phyloP scores from a whole-genome alignment of 257 asterid species.

The Nicotiana paniculata region DNA sequence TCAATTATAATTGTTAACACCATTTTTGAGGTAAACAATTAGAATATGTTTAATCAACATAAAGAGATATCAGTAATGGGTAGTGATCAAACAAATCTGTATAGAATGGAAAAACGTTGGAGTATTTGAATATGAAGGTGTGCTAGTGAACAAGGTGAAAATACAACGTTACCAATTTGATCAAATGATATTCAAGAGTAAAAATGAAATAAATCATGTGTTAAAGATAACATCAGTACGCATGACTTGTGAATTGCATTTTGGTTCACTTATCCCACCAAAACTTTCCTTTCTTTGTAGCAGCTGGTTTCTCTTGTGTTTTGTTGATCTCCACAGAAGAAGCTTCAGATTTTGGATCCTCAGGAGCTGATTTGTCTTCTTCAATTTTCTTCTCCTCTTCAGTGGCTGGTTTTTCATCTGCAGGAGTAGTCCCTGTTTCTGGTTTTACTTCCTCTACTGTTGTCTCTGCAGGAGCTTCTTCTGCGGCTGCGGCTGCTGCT shows the following conservation, averaged over 20 bases:
- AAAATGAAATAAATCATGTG: neutral
- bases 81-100: neutral
- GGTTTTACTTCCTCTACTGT: neutral
- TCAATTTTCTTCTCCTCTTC: neutral
- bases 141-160: neutral
- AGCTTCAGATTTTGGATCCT: neutral
- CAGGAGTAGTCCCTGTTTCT: neutral
- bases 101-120: neutral
- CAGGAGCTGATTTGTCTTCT: neutral
- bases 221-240: neutral
- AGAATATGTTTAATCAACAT: neutral
- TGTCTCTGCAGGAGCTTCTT: neutral
- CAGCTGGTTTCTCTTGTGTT: neutral
- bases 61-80: neutral
- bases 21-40: too few species aligned
- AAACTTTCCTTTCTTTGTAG: neutral
- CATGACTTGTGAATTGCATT: neutral
- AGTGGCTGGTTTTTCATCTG: neutral
- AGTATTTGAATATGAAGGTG: neutral
- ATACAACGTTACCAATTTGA: neutral
- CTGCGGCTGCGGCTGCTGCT: neutral
- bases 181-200: neutral
- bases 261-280: constrained; percentile 3
- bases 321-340: neutral
- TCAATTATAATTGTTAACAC: too few species aligned